phyloP scores from a whole-genome alignment of 2,329 filamentous ascomycete species.

The Fusarium begoniae region DNA sequence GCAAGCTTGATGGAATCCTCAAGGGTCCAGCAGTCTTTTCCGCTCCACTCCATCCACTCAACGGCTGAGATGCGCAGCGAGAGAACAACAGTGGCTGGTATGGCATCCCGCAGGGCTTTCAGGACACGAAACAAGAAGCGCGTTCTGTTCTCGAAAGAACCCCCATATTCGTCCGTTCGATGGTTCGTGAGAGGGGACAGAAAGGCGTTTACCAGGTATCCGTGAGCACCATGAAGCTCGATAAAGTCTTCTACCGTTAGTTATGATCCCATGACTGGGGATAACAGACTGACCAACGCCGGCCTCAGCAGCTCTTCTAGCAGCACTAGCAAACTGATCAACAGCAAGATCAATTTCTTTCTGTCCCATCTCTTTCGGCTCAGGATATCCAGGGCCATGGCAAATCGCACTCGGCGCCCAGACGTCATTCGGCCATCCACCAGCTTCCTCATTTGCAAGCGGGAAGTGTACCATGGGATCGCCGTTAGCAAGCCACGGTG shows the following conservation, averaged over 20 bases:
- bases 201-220: not conserved
- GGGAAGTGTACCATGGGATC: not conserved
- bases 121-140: constrained; percentile 65
- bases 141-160: constrained; percentile 70
- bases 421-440: not conserved
- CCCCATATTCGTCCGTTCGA: constrained; percentile 71
- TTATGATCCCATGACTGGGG: rapidly evolving
- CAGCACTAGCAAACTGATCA: not conserved
- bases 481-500: not conserved
- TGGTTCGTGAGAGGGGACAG: not conserved
- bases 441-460: not conserved
- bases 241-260: not conserved
- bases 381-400: not conserved
- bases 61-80: constrained; percentile 67
- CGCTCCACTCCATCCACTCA: constrained; percentile 66
- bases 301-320: not conserved
- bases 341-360: not conserved
- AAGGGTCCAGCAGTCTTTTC: constrained; percentile 68
- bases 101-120: constrained; percentile 58
- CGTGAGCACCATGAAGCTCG: not conserved
- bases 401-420: not conserved
- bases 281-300: not conserved
- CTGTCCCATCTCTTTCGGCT: not conserved
- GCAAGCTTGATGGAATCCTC: constrained; percentile 57
- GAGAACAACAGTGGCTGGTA: constrained; percentile 65